Conservation (phyloP, 768 basidiomycete species). For the Calvatia gigantea region DNA sequence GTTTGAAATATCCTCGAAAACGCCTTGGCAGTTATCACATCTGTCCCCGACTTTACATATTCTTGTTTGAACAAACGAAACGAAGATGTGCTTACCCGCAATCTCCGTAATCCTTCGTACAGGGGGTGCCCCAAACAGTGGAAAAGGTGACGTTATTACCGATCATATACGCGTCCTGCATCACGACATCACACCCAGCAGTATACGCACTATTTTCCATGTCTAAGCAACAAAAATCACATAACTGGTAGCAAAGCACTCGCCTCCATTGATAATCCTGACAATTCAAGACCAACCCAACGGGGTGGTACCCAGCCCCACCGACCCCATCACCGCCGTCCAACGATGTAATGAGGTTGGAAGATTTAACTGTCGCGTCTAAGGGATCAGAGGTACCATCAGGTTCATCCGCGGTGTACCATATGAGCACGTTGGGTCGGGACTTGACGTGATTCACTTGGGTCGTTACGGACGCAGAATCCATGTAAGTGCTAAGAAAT, state of each 20-base stretch:
- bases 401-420: constrained; percentile 76
- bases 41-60: constrained; percentile 17
- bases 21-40: constrained; percentile 62
- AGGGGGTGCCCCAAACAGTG: constrained; percentile 56
- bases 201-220: constrained; percentile 33
- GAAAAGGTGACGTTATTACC: constrained; percentile 66
- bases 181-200: constrained; percentile 62
- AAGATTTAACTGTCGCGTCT: constrained; percentile 49
- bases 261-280: constrained; percentile 61
- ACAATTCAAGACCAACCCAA: constrained; percentile 63
- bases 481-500: constrained; percentile 58
- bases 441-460: constrained; percentile 69
- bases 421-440: constrained; percentile 63
- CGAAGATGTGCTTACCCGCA: constrained; percentile 53
- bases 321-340: constrained; percentile 49
- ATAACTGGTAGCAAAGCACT: background rate
- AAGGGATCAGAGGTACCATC: constrained; percentile 70
- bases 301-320: constrained; percentile 59
- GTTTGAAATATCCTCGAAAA: constrained; percentile 63
- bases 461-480: constrained; percentile 54
- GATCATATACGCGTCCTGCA: constrained; percentile 64
- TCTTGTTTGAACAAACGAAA: background rate
- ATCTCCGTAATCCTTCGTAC: constrained; percentile 63
- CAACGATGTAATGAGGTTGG: constrained; percentile 54
- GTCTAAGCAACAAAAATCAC: background rate